Evolutionary conservation across 345 rosid species (phyloP).

Genomic region (Hibiscus tridactylites): DNA sequence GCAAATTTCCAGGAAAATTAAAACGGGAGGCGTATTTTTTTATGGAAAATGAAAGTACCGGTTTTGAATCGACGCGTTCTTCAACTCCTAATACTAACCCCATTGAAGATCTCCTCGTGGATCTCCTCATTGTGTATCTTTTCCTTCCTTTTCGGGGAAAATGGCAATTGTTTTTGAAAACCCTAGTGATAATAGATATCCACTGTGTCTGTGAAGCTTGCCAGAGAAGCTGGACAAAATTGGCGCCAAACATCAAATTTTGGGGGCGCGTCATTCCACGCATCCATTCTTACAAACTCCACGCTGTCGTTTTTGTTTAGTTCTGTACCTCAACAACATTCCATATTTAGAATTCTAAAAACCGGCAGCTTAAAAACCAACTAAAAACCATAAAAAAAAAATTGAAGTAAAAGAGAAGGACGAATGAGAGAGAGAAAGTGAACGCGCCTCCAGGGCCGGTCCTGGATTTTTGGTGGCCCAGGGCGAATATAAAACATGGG

Average conservation of each 20-base stretch:
- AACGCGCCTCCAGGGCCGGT: too few relatives aligned
- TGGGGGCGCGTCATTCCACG: constrained; percentile 7
- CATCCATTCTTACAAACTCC: too few relatives aligned
- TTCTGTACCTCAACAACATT: too few relatives aligned
- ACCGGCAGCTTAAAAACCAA: too few relatives aligned
- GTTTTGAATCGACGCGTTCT: neutral
- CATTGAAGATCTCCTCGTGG: constrained; percentile 16
- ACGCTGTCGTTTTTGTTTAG: neutral
- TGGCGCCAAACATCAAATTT: neutral
- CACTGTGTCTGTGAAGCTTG: neutral
- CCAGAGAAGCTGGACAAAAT: constrained; percentile 1
- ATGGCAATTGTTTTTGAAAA: neutral
- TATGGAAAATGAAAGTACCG: neutral
- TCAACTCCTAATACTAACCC: constrained; percentile 9
- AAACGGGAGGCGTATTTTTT: neutral
- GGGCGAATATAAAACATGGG: too few relatives aligned
- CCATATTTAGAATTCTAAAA: too few relatives aligned
- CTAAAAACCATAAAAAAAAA: too few relatives aligned
- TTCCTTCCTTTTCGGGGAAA: neutral
- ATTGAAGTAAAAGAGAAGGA: too few relatives aligned
- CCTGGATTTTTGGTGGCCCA: too few relatives aligned
- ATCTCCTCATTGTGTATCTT: constrained; percentile 13
- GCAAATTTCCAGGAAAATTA: neutral
- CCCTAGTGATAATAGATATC: neutral
- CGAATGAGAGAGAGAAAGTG: too few relatives aligned